These are phyloP conservation scores for Rhodotorula sp. DNA, from an alignment of 1,284 basidiomycete genomes.

Conservation along the genomic window DNA sequence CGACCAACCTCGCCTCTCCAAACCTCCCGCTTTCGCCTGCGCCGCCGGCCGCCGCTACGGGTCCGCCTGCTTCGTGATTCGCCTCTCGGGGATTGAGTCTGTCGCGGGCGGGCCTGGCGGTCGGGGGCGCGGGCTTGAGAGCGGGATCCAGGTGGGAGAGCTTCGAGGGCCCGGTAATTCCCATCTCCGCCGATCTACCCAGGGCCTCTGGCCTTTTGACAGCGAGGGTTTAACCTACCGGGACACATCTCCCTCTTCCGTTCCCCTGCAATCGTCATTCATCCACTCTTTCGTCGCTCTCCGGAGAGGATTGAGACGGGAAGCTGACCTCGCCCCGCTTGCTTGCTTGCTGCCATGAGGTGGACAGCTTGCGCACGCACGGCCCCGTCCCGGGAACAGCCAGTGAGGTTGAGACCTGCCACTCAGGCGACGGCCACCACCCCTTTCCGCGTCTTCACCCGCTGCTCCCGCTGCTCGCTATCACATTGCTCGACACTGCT, in stretches of 20 bases:
- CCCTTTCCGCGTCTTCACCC: no score
- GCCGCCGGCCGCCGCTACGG: background rate
- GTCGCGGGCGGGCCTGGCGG: background rate
- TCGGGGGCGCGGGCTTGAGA: constrained; percentile 9
- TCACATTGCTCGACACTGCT: no score
- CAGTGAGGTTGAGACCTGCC: no score
- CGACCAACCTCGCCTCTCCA: constrained; percentile 18
- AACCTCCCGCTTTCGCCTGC: constrained; percentile 8
- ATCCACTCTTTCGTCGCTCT: no score
- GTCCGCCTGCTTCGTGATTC: constrained; percentile 6
- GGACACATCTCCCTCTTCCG: background rate
- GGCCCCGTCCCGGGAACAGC: no score
- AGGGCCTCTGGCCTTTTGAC: constrained; percentile 2
- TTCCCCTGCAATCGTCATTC: no score
- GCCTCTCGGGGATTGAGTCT: constrained; percentile 11
- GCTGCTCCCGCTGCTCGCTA: no score
- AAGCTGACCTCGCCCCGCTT: no score
- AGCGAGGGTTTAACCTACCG: constrained; percentile 6
- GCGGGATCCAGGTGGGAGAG: constrained; percentile 15
- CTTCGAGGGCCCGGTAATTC: constrained; percentile 9
- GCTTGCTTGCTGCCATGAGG: no score
- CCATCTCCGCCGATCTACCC: constrained; percentile 3
- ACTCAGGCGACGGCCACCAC: no score
- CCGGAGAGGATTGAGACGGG: no score
- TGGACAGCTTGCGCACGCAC: no score